Evolutionary conservation across 1,284 basidiomycete genomes (phyloP).

Genomic region (Ustilago vetiveriae): DNA sequence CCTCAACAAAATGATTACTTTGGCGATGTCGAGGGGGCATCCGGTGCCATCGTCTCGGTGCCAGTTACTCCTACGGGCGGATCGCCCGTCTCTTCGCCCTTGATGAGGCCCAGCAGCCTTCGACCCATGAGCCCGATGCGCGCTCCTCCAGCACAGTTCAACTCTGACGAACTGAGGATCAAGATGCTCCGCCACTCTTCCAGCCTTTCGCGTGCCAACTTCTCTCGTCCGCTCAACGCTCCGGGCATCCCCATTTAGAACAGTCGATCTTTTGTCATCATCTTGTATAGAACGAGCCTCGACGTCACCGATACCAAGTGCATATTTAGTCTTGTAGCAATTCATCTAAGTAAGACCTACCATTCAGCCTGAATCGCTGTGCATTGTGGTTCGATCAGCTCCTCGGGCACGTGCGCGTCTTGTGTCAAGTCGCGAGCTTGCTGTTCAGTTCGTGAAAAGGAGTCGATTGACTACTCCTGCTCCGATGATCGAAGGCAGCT

Average conservation of each 20-base stretch:
- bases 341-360: too few relatives aligned
- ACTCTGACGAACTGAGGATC: constrained; percentile 35
- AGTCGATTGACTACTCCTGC: too few relatives aligned
- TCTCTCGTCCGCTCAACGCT: constrained; percentile 25
- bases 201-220: constrained; percentile 23
- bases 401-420: too few relatives aligned
- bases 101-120: constrained; percentile 20
- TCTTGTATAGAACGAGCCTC: too few relatives aligned
- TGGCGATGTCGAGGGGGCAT: constrained; percentile 20
- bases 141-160: constrained; percentile 39
- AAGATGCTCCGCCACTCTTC: constrained; percentile 43
- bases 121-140: constrained; percentile 37
- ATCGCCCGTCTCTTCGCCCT: constrained; percentile 22
- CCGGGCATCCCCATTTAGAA: constrained; percentile 21
- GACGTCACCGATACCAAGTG: too few relatives aligned
- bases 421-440: too few relatives aligned
- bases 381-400: too few relatives aligned
- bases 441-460: too few relatives aligned
- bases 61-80: constrained; percentile 22
- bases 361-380: too few relatives aligned
- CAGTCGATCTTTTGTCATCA: too few relatives aligned
- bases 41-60: constrained; percentile 14
- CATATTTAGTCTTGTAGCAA: too few relatives aligned
- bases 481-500: too few relatives aligned
- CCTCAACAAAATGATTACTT: constrained; percentile 32